A percentile compares a stretch with the other conserved stretches of the same genome.
phyloP scores from a whole-genome alignment of 2,329 filamentous ascomycete species.

The Thielaviopsis cerberus region DNA sequence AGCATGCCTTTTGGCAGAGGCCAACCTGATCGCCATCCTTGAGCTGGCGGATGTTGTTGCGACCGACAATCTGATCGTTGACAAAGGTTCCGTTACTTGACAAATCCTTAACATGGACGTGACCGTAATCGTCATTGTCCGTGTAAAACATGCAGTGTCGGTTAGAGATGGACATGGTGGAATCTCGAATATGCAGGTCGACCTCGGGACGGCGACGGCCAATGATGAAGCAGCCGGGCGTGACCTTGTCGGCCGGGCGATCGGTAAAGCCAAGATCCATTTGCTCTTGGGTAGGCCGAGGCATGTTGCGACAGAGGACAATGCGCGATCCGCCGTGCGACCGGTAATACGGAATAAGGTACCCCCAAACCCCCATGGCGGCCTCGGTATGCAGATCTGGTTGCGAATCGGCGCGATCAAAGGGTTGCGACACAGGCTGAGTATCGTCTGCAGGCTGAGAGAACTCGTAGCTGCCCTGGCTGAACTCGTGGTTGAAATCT shows the following conservation, averaged over 20 bases:
- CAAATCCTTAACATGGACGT: slow-evolving; percentile 66
- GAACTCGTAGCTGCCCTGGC: neutral
- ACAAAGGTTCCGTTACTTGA: slow-evolving; percentile 95
- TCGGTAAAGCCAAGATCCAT: slow-evolving; percentile 20
- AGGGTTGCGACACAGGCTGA: slow-evolving; percentile 5
- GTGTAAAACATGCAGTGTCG: slow-evolving; percentile 55
- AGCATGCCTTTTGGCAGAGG: slow-evolving; percentile 67
- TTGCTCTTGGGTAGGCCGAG: slow-evolving; percentile 31
- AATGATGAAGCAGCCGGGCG: slow-evolving; percentile 5
- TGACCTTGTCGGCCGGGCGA: slow-evolving; percentile 21
- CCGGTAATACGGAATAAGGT: slow-evolving; percentile 64
- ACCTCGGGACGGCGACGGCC: slow-evolving; percentile 5
- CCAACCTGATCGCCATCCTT: slow-evolving; percentile 82
- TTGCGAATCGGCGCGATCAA: slow-evolving; percentile 23
- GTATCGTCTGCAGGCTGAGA: slow-evolving; percentile 2
- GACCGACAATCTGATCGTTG: slow-evolving; percentile 75
- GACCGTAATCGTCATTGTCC: slow-evolving; percentile 38
- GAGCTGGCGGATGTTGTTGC: slow-evolving; percentile 78
- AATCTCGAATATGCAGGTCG: slow-evolving; percentile 56
- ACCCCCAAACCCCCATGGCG: slow-evolving; percentile 84
- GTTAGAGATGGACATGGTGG: slow-evolving; percentile 56
- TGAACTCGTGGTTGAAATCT: slow-evolving; percentile 3
- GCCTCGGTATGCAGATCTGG: slow-evolving; percentile 64
- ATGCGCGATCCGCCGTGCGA: slow-evolving; percentile 46
- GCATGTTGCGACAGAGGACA: slow-evolving; percentile 57